Evolutionary conservation across 2,329 filamentous ascomycete genomes (phyloP).

Genomic region (Sarocladium brachiariae): DNA sequence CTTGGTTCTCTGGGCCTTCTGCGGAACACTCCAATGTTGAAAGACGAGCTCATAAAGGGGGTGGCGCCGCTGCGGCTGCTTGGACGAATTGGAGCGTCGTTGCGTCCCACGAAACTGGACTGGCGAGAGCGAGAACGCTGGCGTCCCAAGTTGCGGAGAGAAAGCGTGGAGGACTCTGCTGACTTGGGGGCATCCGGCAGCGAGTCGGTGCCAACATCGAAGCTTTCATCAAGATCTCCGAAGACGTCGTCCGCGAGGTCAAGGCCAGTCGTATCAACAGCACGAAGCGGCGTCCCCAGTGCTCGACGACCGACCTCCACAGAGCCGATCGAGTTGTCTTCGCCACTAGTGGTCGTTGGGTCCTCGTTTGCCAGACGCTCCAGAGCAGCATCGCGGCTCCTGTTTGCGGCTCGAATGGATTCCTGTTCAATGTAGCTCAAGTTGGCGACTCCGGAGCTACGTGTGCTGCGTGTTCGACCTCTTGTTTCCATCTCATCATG

Average conservation of each 20-base stretch:
- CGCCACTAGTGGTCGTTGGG: constrained; percentile 18
- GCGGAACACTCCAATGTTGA: constrained; percentile 53
- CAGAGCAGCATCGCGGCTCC: constrained; percentile 30
- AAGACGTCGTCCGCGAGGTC: constrained; percentile 43
- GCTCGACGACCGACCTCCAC: constrained; percentile 32
- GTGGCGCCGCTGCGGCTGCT: constrained; percentile 44
- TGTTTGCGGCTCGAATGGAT: constrained; percentile 19
- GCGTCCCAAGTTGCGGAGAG: constrained; percentile 33
- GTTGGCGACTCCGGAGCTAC: constrained; percentile 12
- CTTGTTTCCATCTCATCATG: constrained; percentile 10
- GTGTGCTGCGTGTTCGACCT: constrained; percentile 20
- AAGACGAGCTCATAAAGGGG: constrained; percentile 40
- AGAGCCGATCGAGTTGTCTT: constrained; percentile 20
- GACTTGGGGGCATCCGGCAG: constrained; percentile 29
- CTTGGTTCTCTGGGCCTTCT: constrained; percentile 53
- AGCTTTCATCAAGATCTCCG: constrained; percentile 36
- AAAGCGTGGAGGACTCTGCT: constrained; percentile 39
- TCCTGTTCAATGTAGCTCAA: constrained; percentile 19
- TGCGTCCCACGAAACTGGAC: constrained; percentile 44
- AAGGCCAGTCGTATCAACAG: constrained; percentile 37
- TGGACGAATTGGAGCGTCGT: constrained; percentile 45
- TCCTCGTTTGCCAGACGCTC: constrained; percentile 28
- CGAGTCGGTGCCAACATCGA: constrained; percentile 29
- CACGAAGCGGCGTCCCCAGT: constrained; percentile 22
- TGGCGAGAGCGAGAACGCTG: constrained; percentile 37